These are phyloP conservation scores for Acer negundo DNA, from an alignment of 345 rosid genomes.

Conservation along the genomic window DNA sequence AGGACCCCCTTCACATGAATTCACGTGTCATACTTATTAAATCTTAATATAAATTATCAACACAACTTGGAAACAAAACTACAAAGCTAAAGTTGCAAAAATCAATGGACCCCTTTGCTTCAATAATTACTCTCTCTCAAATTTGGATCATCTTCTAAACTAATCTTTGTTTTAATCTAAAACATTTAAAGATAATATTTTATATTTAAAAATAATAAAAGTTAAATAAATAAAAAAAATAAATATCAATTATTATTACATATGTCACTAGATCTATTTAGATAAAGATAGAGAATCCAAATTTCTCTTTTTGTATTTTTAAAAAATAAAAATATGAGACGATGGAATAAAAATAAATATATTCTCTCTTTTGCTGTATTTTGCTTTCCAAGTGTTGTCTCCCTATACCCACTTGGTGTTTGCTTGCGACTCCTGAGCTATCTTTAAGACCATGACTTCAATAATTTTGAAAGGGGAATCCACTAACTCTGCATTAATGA, in stretches of 20 bases:
- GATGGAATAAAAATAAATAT: conserved; percentile 17
- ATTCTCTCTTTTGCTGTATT: conserved; percentile 23
- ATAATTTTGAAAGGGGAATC: conserved; percentile 41
- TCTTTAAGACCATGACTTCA: conserved; percentile 22
- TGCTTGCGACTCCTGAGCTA: conserved; percentile 7
- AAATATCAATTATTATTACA: too few relatives aligned
- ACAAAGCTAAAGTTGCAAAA: conserved; percentile 31
- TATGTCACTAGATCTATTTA: too few relatives aligned
- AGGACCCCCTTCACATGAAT: conserved; percentile 60
- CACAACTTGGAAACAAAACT: conserved; percentile 25
- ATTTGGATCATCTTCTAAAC: too few relatives aligned
- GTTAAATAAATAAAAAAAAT: too few relatives aligned
- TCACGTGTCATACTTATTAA: conserved; percentile 47
- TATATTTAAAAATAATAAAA: too few relatives aligned
- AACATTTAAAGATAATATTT: too few relatives aligned
- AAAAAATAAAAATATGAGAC: conserved; percentile 1
- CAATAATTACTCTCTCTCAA: conserved; percentile 24
- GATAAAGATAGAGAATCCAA: too few relatives aligned
- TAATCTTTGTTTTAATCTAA: too few relatives aligned
- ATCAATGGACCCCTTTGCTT: conserved; percentile 28
- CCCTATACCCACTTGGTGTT: conserved; percentile 19
- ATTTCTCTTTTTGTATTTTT: not conserved
- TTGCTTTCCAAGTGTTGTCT: conserved; percentile 34
- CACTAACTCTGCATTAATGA: conserved; percentile 45
- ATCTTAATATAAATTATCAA: conserved; percentile 27